Base-by-base conservation (phyloP, 2,329 filamentous ascomycete species). In the Aspergillus alliaceus region DNA sequence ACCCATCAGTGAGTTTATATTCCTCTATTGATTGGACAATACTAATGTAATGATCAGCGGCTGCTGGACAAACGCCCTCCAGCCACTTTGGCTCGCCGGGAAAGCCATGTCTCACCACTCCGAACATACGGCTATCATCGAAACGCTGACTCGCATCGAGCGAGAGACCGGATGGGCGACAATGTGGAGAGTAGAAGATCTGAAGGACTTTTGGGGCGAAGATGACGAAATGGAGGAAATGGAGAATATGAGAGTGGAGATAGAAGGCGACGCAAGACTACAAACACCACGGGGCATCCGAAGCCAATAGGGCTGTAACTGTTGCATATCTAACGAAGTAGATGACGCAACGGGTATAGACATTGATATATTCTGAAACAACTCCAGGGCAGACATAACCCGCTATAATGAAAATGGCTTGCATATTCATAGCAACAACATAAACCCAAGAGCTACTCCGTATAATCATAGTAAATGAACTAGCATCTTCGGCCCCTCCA, bases 151-250 rank as follows among this genome's bases (percentile, higher is more conserved):
- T 15, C 72, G 73, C 24, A 84, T 84, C 32, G 82, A 84, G 69
- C 70, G 70, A 27, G 79, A 82, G 61, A 81, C 77, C 6, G 82
- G 82, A 0, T 84, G 82, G 81, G 76, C 77, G 3, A 83, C 82
- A 0, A 73, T 74, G 57, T 84, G 82, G 82, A 68, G 82, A 40
- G 79, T 76, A 0, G 79, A 83, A 15, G 82, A 84, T 65, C 49
- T 85, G 47, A 78, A 76, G 46, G 77, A 80, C 49, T 79, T 79
- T 54, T 84, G 80, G 82, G 81, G 81, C 0, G 76, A 80, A 44
- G 67, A 69, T 22, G 65, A 67, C 39, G 57, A 64, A 14, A 37
- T 39, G 6, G 47, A 53, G 14, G 52, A 48, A 6, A 49, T 57
- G 35, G 42, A 50, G 8, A 35, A 22, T 18, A 55, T 58, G 56